These are phyloP conservation scores for Vaccinium myrtillus DNA, from an alignment of 148 eudicot genomes.

Conservation along the genomic window DNA sequence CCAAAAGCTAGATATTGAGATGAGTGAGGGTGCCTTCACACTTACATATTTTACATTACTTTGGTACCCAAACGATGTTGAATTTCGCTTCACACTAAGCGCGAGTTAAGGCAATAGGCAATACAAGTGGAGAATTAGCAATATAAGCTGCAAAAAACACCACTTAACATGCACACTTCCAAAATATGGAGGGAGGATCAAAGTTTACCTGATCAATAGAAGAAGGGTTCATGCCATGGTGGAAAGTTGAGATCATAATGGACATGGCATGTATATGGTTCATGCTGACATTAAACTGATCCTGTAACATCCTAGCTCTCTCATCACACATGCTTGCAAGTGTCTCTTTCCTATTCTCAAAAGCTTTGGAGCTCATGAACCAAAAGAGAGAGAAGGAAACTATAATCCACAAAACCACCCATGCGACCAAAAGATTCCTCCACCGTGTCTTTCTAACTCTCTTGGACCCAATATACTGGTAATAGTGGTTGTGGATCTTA, in stretches of 20 bases:
- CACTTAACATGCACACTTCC: background rate
- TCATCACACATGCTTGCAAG: slow-evolving; percentile 97
- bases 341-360: slow-evolving; percentile 82
- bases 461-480: slow-evolving; percentile 50
- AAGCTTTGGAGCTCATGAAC: slow-evolving; percentile 57
- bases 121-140: background rate
- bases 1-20: background rate
- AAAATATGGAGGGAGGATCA: background rate
- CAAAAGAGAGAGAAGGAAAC: slow-evolving; percentile 45
- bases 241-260: slow-evolving; percentile 79
- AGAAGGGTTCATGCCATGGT: slow-evolving; percentile 81
- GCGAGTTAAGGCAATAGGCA: background rate
- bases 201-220: slow-evolving; percentile 87
- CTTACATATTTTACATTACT: background rate
- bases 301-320: slow-evolving; percentile 96
- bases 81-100: background rate
- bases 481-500: slow-evolving; percentile 50
- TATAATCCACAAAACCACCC: slow-evolving; percentile 56
- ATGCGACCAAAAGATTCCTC: slow-evolving; percentile 58
- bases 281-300: slow-evolving; percentile 99
- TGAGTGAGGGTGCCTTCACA: background rate
- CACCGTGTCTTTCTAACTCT: slow-evolving; percentile 57
- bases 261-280: slow-evolving; percentile 96
- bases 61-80: background rate
- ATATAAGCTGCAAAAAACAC: slow-evolving; percentile 2